Conservation (phyloP, 163 green algal species). For the Prototheca wickerhamii region DNA sequence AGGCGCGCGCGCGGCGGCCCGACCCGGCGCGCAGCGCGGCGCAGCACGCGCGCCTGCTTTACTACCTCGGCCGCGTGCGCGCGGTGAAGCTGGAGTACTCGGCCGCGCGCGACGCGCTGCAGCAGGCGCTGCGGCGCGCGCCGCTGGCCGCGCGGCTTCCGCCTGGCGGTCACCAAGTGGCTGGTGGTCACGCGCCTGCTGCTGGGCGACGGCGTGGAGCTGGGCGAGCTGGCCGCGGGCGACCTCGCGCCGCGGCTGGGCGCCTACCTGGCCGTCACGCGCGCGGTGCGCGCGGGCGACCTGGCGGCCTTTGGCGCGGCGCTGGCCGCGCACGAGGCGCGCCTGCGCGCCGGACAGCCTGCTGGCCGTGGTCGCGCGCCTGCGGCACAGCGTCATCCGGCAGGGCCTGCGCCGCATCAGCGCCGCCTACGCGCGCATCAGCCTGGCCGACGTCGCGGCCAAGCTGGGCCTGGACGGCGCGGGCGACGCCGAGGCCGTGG, state of each 20-base stretch:
- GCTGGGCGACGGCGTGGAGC: conserved; percentile 92
- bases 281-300: conserved; percentile 80
- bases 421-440: conserved; percentile 81
- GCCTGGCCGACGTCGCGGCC: conserved; percentile 67
- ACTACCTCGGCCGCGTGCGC: conserved; percentile 90
- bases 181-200: conserved; percentile 80
- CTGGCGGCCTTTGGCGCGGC: conserved; percentile 68
- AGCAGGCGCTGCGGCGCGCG: conserved; percentile 70
- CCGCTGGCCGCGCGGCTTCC: conserved; percentile 77
- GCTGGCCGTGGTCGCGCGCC: conserved; percentile 80
- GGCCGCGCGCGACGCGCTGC: conserved; percentile 91
- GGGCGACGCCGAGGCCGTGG: conserved; percentile 86
- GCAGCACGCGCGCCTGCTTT: conserved; percentile 88
- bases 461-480: conserved; percentile 79
- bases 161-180: conserved; percentile 81
- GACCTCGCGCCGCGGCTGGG: conserved; percentile 58
- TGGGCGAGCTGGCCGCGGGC: conserved; percentile 63
- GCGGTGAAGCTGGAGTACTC: conserved; percentile 96
- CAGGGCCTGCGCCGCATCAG: conserved; percentile 82
- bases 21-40: conserved; percentile 59
- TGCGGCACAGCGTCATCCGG: conserved; percentile 95
- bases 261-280: conserved; percentile 88
- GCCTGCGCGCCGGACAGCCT: conserved; percentile 72
- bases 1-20: conserved; percentile 75
- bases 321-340: conserved; percentile 21